phyloP scores from a whole-genome alignment of 2,329 filamentous ascomycete genomes.

The Penicillium sp. region DNA sequence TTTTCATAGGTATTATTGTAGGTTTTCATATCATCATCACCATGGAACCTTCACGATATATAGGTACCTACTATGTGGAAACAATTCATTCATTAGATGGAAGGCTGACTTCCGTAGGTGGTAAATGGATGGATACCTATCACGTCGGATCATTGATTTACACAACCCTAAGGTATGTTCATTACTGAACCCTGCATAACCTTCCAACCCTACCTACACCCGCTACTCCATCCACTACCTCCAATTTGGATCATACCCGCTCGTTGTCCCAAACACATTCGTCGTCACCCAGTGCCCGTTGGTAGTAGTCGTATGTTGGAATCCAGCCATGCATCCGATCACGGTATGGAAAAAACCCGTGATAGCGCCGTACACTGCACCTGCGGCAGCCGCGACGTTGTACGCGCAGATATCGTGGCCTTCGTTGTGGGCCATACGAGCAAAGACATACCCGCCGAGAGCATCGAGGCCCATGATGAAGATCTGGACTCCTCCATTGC shows the following conservation, averaged over 20 bases:
- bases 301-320: not conserved
- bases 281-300: slow-evolving; percentile 14
- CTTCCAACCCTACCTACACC: too few species aligned
- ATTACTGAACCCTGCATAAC: too few species aligned
- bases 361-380: slow-evolving; percentile 17
- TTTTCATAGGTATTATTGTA: too few species aligned
- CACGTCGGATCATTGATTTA: too few species aligned
- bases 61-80: too few species aligned
- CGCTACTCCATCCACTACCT: too few species aligned
- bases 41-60: too few species aligned
- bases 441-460: slow-evolving; percentile 20
- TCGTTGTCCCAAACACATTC: slow-evolving; percentile 14
- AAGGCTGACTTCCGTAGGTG: too few species aligned
- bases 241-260: slow-evolving; percentile 15
- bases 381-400: slow-evolving; percentile 19
- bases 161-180: too few species aligned
- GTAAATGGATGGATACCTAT: too few species aligned
- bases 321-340: slow-evolving; percentile 15
- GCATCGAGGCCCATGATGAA: slow-evolving; percentile 17
- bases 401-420: slow-evolving; percentile 19
- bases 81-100: too few species aligned
- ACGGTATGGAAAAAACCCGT: slow-evolving; percentile 16
- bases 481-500: slow-evolving; percentile 6
- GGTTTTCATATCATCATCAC: too few species aligned
- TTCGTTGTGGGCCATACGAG: slow-evolving; percentile 21